Percentiles rank a stretch among this genome's conserved stretches.
Evolutionary conservation across 805 yeast genomes (phyloP).

Genomic region (Metschnikowia amazonensis): DNA sequence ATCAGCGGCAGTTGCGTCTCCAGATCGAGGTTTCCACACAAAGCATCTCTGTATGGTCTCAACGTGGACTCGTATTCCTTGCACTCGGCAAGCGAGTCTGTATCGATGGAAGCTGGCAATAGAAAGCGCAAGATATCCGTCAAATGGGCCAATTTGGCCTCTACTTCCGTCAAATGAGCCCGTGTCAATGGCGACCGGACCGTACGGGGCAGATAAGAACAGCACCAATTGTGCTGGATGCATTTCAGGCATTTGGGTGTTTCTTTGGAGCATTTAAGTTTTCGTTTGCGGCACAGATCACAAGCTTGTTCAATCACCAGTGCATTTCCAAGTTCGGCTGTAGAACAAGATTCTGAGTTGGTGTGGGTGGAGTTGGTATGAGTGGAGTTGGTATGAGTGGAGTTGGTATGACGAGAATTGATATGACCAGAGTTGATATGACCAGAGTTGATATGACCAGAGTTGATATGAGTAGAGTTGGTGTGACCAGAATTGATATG

Average conservation of each 20-base stretch:
- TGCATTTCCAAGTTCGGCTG: no score
- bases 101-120: conserved; percentile 24
- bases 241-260: conserved; percentile 76
- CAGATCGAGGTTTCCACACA: conserved; percentile 6
- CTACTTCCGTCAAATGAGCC: conserved; percentile 75
- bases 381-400: no score
- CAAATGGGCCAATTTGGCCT: conserved; percentile 38
- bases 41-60: conserved; percentile 12
- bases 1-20: conserved; percentile 25
- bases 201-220: conserved; percentile 73
- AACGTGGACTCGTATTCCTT: conserved; percentile 17
- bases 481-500: no score
- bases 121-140: conserved; percentile 31
- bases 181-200: conserved; percentile 80
- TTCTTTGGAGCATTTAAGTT: conserved; percentile 77
- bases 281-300: conserved; percentile 78
- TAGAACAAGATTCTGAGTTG: no score
- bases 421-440: no score
- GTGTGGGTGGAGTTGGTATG: no score
- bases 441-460: no score
- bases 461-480: no score
- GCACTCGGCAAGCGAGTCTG: conserved; percentile 19
- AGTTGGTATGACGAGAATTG: no score
- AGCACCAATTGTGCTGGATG: conserved; percentile 64
- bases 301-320: conserved; percentile 56